Conservation (phyloP, 371 early-diverging fungal species). For the Synchytrium microbalum region DNA sequence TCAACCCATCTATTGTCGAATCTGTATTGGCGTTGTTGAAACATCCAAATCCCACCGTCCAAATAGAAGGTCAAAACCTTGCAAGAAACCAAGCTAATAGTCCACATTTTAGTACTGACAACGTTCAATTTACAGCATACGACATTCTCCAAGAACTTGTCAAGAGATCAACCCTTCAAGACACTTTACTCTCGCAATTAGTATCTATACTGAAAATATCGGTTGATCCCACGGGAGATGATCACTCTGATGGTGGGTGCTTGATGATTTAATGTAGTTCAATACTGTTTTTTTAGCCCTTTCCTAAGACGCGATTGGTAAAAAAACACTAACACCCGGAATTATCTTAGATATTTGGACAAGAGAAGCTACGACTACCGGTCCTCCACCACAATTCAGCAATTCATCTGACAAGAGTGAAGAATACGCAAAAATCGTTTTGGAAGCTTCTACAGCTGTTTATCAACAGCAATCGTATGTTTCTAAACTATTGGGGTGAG, state of each 20-base stretch:
- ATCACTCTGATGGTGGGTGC: slow-evolving; percentile 21
- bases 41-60: slow-evolving; percentile 41
- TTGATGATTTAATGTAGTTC: no score
- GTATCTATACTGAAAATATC: slow-evolving; percentile 29
- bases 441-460: slow-evolving; percentile 10
- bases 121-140: slow-evolving; percentile 26
- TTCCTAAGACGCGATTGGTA: no score
- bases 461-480: slow-evolving; percentile 48
- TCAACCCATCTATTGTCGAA: slow-evolving; percentile 42
- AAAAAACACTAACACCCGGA: no score
- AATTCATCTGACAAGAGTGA: background rate
- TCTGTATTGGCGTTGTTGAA: slow-evolving; percentile 36
- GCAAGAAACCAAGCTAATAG: background rate
- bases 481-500: slow-evolving; percentile 44
- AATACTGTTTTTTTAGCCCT: no score
- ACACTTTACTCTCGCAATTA: slow-evolving; percentile 34
- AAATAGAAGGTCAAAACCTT: slow-evolving; percentile 40
- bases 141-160: slow-evolving; percentile 41
- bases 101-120: background rate
- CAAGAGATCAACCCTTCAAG: slow-evolving; percentile 34
- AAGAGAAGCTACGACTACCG: no score
- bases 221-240: slow-evolving; percentile 28
- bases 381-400: background rate
- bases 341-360: no score
- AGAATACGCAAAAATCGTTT: background rate